Base-by-base conservation (phyloP, 2,329 filamentous ascomycete species). In the Corynespora cassiicola region DNA sequence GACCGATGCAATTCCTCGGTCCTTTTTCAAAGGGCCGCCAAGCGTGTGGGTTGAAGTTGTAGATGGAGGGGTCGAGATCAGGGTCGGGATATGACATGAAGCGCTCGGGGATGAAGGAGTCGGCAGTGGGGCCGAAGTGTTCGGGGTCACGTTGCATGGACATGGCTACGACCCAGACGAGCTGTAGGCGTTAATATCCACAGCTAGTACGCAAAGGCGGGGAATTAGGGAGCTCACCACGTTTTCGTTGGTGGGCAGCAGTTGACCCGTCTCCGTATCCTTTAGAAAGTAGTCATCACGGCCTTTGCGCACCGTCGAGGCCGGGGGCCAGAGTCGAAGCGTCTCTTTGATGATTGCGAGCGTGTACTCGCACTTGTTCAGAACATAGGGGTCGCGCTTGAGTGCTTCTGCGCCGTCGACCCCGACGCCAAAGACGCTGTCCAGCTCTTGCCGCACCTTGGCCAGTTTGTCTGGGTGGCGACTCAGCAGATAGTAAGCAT, bases 1-100 rank as follows among this genome's bases (percentile, higher is more conserved):
- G 61, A 0, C 70, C 70, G 16, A 69, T 55, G 36, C 72, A 75
- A 4, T 56, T 56, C 2, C 70, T 46, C 1, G 59, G 56, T 1
- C 72, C 71, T 3, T 56, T 40, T 27, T 71, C 66, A 45, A 74
- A 74, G 0, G 68, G 54, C 17, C 65, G 49, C 46, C 47, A 70
- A 6, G 50, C 43, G 4, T 35, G 23, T 9, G 47, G 45, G 5
- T 17, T 25, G 7, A 51, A 25, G 15, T 42, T 41, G 14, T 44
- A 32, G 11, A 8, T 18, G 27, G 20, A 6, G 2, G 43, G 39
- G 27, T 47, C 31, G 7, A 47, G 27, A 9, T 33, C 24, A 29
- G 43, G 17, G 5, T 30, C 40, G 6, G 28, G 19, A 8, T 15
- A 25, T 12, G 39, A 36, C 5, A 50, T 18, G 8, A 26, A 56